A percentile compares a stretch with the other conserved stretches of the same genome.
Evolutionary conservation across 139 green algal species (phyloP).

Genomic region (Asterochloris erici): DNA sequence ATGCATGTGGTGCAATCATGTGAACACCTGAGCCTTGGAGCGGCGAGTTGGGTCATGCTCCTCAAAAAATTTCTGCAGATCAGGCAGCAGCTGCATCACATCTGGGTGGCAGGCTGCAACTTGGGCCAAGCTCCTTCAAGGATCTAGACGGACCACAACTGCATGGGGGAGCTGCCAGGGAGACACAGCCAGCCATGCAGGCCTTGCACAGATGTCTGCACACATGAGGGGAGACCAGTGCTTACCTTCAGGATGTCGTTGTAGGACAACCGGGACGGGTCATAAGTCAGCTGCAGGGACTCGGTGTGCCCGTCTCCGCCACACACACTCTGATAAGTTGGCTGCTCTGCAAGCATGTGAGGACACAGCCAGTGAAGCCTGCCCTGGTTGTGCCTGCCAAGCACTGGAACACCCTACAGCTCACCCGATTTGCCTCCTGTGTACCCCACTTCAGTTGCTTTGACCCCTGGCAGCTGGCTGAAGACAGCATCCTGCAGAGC

Average conservation of each 20-base stretch:
- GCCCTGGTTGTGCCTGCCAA: too few relatives aligned
- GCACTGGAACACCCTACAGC: too few relatives aligned
- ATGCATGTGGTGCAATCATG: too few relatives aligned
- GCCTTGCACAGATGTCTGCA: background rate
- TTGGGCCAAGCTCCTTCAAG: background rate
- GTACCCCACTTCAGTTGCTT: conserved; percentile 37
- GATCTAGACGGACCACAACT: background rate
- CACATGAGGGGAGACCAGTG: background rate
- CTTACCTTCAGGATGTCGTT: conserved; percentile 11
- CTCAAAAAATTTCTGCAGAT: background rate
- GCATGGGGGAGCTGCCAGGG: background rate
- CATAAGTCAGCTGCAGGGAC: conserved; percentile 11
- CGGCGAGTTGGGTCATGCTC: conserved; percentile 1
- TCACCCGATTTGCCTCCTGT: conserved; percentile 23
- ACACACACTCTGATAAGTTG: conserved; percentile 36
- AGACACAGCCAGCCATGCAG: background rate
- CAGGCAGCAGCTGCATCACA: background rate
- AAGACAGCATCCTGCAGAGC: conserved; percentile 31
- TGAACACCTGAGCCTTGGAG: too few relatives aligned
- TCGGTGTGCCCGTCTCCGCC: conserved; percentile 41
- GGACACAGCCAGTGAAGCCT: too few relatives aligned
- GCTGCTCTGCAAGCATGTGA: background rate
- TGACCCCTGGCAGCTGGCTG: conserved; percentile 22
- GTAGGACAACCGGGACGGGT: background rate
- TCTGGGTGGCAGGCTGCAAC: background rate